Conservation (phyloP, 2,329 filamentous ascomycete genomes). For the Paraconiothyrium brasiliense region DNA sequence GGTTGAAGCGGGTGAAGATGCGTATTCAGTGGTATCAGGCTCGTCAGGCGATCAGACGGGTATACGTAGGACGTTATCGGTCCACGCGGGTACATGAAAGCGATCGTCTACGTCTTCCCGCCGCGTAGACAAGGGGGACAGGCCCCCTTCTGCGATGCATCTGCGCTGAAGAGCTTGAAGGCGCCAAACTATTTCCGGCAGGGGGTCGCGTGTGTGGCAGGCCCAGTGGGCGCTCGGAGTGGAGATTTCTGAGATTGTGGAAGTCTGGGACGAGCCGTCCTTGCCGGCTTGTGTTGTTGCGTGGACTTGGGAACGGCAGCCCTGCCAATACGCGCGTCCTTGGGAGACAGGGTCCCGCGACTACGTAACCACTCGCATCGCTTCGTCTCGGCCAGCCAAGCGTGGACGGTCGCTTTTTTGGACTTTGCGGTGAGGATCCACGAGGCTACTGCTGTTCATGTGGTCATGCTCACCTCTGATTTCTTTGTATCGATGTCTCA, state of each 20-base stretch:
- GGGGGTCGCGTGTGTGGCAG: slow-evolving; percentile 14
- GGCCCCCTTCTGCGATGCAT: slow-evolving; percentile 7
- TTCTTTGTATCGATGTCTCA: background rate
- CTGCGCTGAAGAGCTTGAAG: background rate
- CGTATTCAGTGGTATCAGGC: background rate
- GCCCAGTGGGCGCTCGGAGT: slow-evolving; percentile 13
- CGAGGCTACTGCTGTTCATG: background rate
- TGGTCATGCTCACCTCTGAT: background rate
- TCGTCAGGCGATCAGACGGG: background rate
- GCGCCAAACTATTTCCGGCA: slow-evolving; percentile 4
- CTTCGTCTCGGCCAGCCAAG: background rate
- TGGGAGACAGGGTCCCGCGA: background rate
- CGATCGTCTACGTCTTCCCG: slow-evolving; percentile 1
- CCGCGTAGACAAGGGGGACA: slow-evolving; percentile 6
- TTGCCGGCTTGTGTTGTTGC: slow-evolving; percentile 12
- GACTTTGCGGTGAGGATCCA: background rate
- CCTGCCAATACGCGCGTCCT: slow-evolving; percentile 24
- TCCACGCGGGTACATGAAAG: background rate
- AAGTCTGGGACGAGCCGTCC: slow-evolving; percentile 12
- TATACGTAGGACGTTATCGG: slow-evolving; percentile 9
- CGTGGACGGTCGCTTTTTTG: background rate
- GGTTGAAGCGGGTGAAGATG: background rate
- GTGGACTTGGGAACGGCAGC: background rate
- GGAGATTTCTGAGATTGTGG: slow-evolving; percentile 7
- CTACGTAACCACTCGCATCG: background rate